Conservation (phyloP, 208 protist species). For the Crithidia expoeki region DNA sequence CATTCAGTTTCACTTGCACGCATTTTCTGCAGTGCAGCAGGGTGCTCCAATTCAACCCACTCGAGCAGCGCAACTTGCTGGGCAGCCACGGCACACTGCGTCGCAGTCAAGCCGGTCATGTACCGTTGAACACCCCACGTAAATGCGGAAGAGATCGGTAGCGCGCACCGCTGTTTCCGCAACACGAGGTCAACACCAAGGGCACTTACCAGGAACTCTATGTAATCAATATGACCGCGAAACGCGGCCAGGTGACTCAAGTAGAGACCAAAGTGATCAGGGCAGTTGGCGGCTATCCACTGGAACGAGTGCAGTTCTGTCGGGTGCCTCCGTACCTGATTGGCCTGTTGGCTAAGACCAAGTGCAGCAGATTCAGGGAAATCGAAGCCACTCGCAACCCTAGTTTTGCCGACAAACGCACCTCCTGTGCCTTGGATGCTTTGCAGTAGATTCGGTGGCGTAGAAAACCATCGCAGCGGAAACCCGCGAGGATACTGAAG, state of each 20-base stretch:
- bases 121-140: conserved; percentile 23
- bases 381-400: too few relatives aligned
- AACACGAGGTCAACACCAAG: conserved; percentile 40
- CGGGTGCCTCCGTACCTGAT: neutral
- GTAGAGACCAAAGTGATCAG: conserved; percentile 42
- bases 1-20: neutral
- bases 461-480: conserved; percentile 20
- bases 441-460: neutral
- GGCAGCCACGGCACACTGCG: conserved; percentile 39
- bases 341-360: too few relatives aligned
- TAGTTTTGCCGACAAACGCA: neutral
- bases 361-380: neutral
- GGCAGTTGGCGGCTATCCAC: conserved; percentile 33
- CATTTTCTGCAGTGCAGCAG: conserved; percentile 16
- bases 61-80: conserved; percentile 44
- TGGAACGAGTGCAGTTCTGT: conserved; percentile 20
- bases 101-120: conserved; percentile 25
- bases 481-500: conserved; percentile 9
- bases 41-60: conserved; percentile 43
- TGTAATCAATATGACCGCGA: conserved; percentile 34
- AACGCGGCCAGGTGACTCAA: conserved; percentile 43
- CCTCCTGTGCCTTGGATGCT: neutral
- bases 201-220: conserved; percentile 19
- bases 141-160: neutral
- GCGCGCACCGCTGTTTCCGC: conserved; percentile 23